Evolutionary conservation across 176 grass and related monocot species (phyloP).

Genomic region (Eremochloa ophiuroides): DNA sequence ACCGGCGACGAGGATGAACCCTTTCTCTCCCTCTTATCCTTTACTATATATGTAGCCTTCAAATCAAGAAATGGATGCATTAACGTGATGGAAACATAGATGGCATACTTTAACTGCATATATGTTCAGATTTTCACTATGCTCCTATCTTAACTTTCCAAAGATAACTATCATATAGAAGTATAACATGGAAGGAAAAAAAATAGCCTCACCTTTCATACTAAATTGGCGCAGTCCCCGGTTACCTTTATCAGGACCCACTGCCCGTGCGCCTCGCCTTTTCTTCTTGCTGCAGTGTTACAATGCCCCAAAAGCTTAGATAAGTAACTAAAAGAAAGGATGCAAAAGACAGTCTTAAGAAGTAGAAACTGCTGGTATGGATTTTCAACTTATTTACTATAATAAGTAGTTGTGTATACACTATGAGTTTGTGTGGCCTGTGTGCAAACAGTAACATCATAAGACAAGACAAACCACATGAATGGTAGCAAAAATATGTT

Average conservation of each 20-base stretch:
- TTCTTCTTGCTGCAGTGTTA: slow-evolving; percentile 81
- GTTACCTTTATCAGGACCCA: slow-evolving; percentile 85
- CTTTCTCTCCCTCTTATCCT: no score
- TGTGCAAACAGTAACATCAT: background rate
- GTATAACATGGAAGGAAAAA: background rate
- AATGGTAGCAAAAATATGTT: background rate
- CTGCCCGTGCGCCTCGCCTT: slow-evolving; percentile 62
- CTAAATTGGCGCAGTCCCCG: slow-evolving; percentile 89
- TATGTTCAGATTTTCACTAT: background rate
- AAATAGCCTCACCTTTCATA: slow-evolving; percentile 69
- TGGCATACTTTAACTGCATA: background rate
- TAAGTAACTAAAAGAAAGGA: slow-evolving; percentile 1
- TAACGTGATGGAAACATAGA: background rate
- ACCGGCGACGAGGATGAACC: no score
- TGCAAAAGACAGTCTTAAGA: background rate
- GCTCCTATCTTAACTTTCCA: slow-evolving; percentile 2
- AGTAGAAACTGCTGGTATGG: background rate
- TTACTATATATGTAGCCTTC: background rate
- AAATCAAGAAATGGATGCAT: background rate
- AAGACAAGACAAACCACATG: background rate
- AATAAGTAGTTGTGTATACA: background rate
- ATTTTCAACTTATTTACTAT: background rate
- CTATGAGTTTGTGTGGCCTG: background rate
- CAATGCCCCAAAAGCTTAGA: slow-evolving; percentile 5
- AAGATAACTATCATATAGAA: background rate